These are phyloP conservation scores for Trichoderma virens DNA, from an alignment of 495 filamentous ascomycete genomes.

Conservation along the genomic window DNA sequence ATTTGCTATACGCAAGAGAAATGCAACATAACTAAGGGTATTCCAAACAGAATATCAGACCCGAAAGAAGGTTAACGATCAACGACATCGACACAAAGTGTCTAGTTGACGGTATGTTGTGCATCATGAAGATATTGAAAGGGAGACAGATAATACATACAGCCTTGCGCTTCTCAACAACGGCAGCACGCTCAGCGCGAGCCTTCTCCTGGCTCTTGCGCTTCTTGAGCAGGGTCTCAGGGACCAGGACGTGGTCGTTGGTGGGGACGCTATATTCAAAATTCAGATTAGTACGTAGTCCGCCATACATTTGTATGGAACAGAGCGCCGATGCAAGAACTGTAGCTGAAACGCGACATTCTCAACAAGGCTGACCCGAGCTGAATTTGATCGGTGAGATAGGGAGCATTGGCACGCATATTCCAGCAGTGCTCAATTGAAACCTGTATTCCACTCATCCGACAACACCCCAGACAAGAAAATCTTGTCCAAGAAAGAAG, in stretches of 20 bases:
- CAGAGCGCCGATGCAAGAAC: slow-evolving; percentile 82
- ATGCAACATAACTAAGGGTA: slow-evolving; percentile 23
- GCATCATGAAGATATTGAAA: slow-evolving; percentile 33
- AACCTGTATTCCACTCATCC: slow-evolving; percentile 48
- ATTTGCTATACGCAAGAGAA: slow-evolving; percentile 6
- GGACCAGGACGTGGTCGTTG: slow-evolving; percentile 86
- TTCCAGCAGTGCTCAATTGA: slow-evolving; percentile 12
- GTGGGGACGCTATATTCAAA: slow-evolving; percentile 66
- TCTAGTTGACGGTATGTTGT: slow-evolving; percentile 91
- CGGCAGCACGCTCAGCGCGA: slow-evolving; percentile 73
- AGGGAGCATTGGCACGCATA: slow-evolving; percentile 13
- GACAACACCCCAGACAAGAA: slow-evolving; percentile 65
- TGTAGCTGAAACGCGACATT: slow-evolving; percentile 84
- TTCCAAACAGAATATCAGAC: slow-evolving; percentile 56
- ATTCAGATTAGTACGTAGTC: slow-evolving; percentile 58
- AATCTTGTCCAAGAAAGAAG: slow-evolving; percentile 46
- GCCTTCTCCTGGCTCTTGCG: slow-evolving; percentile 99
- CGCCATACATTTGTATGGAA: slow-evolving; percentile 52
- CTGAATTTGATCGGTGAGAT: slow-evolving; percentile 71
- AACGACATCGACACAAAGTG: slow-evolving; percentile 81
- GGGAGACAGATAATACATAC: slow-evolving; percentile 47
- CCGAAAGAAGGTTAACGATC: slow-evolving; percentile 99
- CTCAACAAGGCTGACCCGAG: slow-evolving; percentile 78
- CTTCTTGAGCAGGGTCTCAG: slow-evolving; percentile 99
- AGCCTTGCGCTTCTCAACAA: slow-evolving; percentile 79